Percentiles rank a stretch among this genome's conserved stretches.
phyloP scores from a whole-genome alignment of 208 protist species.

The Endotrypanum monterogeii region DNA sequence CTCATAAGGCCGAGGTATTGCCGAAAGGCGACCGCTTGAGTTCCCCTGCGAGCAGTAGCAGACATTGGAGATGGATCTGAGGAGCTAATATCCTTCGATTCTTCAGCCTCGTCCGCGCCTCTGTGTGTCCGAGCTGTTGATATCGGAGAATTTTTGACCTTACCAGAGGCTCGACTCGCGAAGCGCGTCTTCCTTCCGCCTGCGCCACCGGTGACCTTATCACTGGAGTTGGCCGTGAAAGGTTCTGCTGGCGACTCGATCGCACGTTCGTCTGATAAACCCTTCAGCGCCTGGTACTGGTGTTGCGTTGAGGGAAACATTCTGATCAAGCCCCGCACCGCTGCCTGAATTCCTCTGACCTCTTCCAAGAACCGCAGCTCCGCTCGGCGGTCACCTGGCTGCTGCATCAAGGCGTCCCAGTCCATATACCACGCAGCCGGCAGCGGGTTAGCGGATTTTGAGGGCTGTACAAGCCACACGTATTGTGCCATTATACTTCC shows the following conservation, averaged over 20 bases:
- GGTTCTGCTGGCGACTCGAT: slow-evolving; percentile 14
- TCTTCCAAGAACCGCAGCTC: slow-evolving; percentile 25
- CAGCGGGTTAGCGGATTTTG: slow-evolving; percentile 1
- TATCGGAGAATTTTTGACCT: not conserved
- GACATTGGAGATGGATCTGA: not conserved
- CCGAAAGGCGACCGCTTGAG: not conserved
- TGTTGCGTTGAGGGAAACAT: slow-evolving; percentile 17
- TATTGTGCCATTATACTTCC: slow-evolving; percentile 5
- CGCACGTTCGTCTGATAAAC: slow-evolving; percentile 4
- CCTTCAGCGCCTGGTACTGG: slow-evolving; percentile 13
- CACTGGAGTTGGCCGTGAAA: slow-evolving; percentile 1
- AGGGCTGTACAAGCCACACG: slow-evolving; percentile 9
- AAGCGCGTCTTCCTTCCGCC: not conserved
- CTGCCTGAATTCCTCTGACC: slow-evolving; percentile 16
- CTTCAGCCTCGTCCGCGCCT: not conserved
- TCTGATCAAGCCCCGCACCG: slow-evolving; percentile 16
- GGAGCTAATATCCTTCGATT: not conserved
- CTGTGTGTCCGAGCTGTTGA: not conserved
- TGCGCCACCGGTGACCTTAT: not conserved
- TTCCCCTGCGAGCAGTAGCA: not conserved
- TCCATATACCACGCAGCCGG: slow-evolving; percentile 8
- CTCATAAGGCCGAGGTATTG: slow-evolving; percentile 29
- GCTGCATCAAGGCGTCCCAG: not conserved
- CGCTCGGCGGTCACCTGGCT: slow-evolving; percentile 9
- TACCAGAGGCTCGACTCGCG: not conserved